Conservation (phyloP, 805 yeast species). For the Zygoascus ofunaensis region DNA sequence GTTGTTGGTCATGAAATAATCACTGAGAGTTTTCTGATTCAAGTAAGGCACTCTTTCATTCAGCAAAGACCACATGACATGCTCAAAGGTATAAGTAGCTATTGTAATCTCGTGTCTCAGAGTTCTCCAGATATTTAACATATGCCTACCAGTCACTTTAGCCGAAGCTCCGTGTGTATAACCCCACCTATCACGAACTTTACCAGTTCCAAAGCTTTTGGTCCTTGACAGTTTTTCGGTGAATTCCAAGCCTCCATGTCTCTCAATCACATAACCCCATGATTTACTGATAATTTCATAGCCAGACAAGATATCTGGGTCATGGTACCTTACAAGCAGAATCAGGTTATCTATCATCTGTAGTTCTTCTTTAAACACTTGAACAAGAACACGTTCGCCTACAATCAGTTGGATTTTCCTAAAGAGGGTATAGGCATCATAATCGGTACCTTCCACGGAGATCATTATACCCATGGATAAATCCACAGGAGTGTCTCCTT, state of each 20-base stretch:
- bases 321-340: conserved; percentile 48
- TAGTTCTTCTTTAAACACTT: conserved; percentile 43
- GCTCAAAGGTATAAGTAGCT: conserved; percentile 65
- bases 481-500: conserved; percentile 22
- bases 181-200: conserved; percentile 60
- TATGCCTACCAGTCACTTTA: conserved; percentile 68
- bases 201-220: conserved; percentile 23
- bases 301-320: conserved; percentile 85
- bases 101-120: conserved; percentile 55
- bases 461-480: conserved; percentile 14
- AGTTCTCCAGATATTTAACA: conserved; percentile 77
- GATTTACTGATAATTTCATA: conserved; percentile 72
- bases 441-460: conserved; percentile 1
- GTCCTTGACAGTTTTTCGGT: conserved; percentile 57
- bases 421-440: conserved; percentile 21
- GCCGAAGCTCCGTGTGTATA: conserved; percentile 66
- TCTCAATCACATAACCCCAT: conserved; percentile 82
- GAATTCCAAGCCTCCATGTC: conserved; percentile 45
- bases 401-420: conserved; percentile 2
- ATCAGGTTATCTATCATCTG: conserved; percentile 50
- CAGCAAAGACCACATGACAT: conserved; percentile 57
- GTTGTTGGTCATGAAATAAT: conserved; percentile 31
- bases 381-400: conserved; percentile 24
- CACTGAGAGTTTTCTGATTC: conserved; percentile 39
- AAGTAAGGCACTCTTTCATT: conserved; percentile 63